These are phyloP conservation scores for Alternaria conjuncta DNA, from an alignment of 2,329 filamentous ascomycete genomes.

Conservation along the genomic window DNA sequence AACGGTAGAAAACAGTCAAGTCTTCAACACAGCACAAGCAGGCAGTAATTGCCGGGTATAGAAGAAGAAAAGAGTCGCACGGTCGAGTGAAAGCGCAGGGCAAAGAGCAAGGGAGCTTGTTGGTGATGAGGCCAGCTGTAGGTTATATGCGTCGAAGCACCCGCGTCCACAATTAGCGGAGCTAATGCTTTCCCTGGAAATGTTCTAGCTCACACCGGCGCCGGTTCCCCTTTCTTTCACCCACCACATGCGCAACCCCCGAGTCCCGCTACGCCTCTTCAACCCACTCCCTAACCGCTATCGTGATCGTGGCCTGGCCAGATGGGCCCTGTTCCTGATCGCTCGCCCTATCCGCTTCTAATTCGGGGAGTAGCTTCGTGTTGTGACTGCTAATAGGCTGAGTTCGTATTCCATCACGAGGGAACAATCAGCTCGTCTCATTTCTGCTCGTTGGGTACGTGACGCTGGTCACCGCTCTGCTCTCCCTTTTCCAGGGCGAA, in stretches of 20 bases:
- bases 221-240: slow-evolving; percentile 16
- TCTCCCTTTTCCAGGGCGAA: slow-evolving; percentile 2
- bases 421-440: not conserved
- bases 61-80: not conserved
- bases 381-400: slow-evolving; percentile 20
- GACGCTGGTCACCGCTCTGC: slow-evolving; percentile 30
- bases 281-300: slow-evolving; percentile 6
- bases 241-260: slow-evolving; percentile 13
- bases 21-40: slow-evolving; percentile 16
- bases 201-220: slow-evolving; percentile 10
- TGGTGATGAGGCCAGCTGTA: slow-evolving; percentile 34
- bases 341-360: slow-evolving; percentile 34
- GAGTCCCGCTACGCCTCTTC: slow-evolving; percentile 16
- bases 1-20: slow-evolving; percentile 21
- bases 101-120: slow-evolving; percentile 25
- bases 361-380: slow-evolving; percentile 19
- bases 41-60: slow-evolving; percentile 8
- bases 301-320: slow-evolving; percentile 3
- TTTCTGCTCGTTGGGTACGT: slow-evolving; percentile 15
- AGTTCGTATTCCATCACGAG: slow-evolving; percentile 38
- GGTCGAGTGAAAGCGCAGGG: slow-evolving; percentile 15
- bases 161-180: slow-evolving; percentile 17
- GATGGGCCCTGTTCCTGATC: slow-evolving; percentile 20
- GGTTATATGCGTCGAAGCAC: slow-evolving; percentile 10
- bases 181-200: slow-evolving; percentile 22